Conservation (phyloP, 345 rosid genomes). For the Eucalyptus decipiens region DNA sequence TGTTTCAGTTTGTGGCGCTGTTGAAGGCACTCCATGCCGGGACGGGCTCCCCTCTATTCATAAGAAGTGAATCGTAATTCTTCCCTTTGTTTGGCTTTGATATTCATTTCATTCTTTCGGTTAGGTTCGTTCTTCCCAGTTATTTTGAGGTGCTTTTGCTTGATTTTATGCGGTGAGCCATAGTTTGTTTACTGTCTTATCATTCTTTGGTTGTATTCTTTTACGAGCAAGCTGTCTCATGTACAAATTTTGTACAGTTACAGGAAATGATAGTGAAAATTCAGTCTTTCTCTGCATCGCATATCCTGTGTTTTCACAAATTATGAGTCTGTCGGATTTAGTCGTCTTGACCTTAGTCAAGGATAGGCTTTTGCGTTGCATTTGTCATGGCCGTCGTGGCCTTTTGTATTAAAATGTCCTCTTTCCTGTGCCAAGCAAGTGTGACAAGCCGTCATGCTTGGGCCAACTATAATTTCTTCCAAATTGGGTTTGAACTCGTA, state of each 20-base stretch:
- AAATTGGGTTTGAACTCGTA: neutral
- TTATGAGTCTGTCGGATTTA: neutral
- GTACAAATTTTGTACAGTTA: slow-evolving; percentile 10
- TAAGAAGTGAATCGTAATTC: slow-evolving; percentile 24
- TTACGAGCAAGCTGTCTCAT: neutral
- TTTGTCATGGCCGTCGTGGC: neutral
- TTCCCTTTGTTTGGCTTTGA: neutral
- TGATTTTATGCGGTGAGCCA: neutral
- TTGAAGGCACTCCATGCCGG: slow-evolving; percentile 62
- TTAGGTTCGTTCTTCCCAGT: neutral
- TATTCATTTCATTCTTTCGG: slow-evolving; percentile 39
- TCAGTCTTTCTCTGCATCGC: neutral
- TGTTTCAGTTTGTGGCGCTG: slow-evolving; percentile 48
- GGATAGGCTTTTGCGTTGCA: neutral
- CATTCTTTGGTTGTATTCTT: slow-evolving; percentile 22
- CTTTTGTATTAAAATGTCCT: neutral
- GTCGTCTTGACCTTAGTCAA: neutral
- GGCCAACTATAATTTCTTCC: neutral
- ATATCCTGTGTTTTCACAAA: neutral
- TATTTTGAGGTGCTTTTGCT: neutral
- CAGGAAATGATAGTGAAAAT: neutral
- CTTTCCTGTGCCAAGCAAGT: neutral
- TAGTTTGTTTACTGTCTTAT: neutral
- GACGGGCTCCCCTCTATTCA: slow-evolving; percentile 25
- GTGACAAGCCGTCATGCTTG: neutral